Conservation (phyloP, 495 filamentous ascomycete species). For the Sordaria brevicollis region DNA sequence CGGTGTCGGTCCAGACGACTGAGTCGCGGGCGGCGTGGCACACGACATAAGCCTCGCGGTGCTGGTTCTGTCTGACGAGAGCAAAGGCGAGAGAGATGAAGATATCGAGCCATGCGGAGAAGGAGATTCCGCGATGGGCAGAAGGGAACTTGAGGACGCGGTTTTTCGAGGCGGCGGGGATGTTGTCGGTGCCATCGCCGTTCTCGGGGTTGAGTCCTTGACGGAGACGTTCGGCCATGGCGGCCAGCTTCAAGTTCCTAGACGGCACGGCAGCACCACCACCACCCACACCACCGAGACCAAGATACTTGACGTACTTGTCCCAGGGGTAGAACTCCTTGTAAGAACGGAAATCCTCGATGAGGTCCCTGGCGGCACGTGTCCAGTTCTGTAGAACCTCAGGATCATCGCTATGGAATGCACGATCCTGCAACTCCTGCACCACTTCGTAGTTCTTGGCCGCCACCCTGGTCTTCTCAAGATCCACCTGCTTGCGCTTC, state of each 20-base stretch:
- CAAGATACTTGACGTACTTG: constrained; percentile 57
- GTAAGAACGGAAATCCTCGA: constrained; percentile 70
- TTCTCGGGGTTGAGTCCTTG: constrained; percentile 34
- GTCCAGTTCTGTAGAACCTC: constrained; percentile 58
- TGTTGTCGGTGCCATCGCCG: constrained; percentile 8
- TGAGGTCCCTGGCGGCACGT: constrained; percentile 58
- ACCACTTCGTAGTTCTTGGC: constrained; percentile 47
- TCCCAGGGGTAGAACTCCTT: constrained; percentile 69
- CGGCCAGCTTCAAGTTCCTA: constrained; percentile 51
- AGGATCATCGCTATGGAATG: constrained; percentile 37
- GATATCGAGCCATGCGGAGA: constrained; percentile 79
- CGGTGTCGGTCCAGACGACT: constrained; percentile 64
- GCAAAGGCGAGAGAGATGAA: constrained; percentile 77
- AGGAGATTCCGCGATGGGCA: constrained; percentile 68
- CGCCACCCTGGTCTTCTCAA: constrained; percentile 41
- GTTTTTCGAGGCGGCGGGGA: background rate
- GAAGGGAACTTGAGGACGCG: constrained; percentile 33
- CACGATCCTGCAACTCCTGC: constrained; percentile 36
- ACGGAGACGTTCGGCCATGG: constrained; percentile 56
- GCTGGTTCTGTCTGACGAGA: constrained; percentile 46
- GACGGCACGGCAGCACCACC: constrained; percentile 31
- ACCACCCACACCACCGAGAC: constrained; percentile 46
- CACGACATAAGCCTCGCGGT: constrained; percentile 62
- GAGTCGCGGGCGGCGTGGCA: constrained; percentile 64
- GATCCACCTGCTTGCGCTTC: constrained; percentile 27